Evolutionary conservation across 768 basidiomycete species (phyloP), one percentile per base, ranked within the genome.

Genomic region (Boletus rufocinnamomeus): DNA sequence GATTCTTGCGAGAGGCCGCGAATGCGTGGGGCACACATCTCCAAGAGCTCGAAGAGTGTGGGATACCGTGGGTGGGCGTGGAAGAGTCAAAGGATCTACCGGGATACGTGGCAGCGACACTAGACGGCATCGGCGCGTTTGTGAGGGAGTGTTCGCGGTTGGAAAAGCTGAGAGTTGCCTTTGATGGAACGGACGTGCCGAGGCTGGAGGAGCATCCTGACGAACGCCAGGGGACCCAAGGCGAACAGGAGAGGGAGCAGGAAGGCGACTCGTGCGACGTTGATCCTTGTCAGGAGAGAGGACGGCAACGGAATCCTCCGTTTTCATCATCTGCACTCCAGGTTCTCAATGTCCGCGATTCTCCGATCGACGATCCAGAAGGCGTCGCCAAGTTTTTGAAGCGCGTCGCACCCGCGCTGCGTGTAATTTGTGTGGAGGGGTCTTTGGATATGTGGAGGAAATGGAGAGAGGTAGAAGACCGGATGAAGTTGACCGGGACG

Each of bases 341-440:
- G 52, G 64, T 69, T 8, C 65, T 72, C 51, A 69, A 72, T 7
- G 63, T 72, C 11, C 68, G 71, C 0, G 59, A 72, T 55, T 74
- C 71, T 6, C 64, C 59, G 2, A 69, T 72, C 30, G 62, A 55
- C 8, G 38, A 72, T 23, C 67, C 69, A 4, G 64, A 63, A 43
- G 47, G 58, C 37, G 71, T 72, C 1, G 71, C 70, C 46, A 46
- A 53, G 21, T 74, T 64, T 63, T 35, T 72, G 48, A 66, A 60
- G 32, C 59, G 52, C 11, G 49, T 67, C 21, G 65, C 69, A 1
- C 71, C 71, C 5, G 58, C 56, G 8, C 50, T 74, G 61, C 65
- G 64, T 10, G 60, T 60, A 3, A 67, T 71, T 13, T 61, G 59
- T 41, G 67, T 71, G 14, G 69, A 71, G 25, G 69, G 66, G 2